phyloP scores from a whole-genome alignment of 441 rosid species.

The Hura crepitans region DNA sequence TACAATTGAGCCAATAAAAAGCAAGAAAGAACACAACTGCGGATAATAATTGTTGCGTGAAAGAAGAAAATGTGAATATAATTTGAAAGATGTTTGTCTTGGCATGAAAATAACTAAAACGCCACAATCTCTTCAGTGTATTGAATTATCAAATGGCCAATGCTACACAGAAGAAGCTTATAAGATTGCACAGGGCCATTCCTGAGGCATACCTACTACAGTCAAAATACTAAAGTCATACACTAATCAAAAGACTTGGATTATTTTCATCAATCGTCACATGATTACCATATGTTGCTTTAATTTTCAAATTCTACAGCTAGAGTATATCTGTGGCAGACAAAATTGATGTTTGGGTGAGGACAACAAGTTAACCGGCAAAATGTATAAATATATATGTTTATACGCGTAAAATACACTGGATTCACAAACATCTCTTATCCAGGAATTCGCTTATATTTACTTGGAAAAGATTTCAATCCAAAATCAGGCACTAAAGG shows the following conservation, averaged over 20 bases:
- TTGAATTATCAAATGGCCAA: constrained; percentile 1
- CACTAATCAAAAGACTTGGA: neutral
- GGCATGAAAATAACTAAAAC: constrained; percentile 6
- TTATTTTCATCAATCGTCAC: neutral
- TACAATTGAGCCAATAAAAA: neutral
- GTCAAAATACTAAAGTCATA: neutral
- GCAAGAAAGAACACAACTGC: neutral
- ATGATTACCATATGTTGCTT: constrained; percentile 12
- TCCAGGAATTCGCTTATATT: constrained; percentile 3
- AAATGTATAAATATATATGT: neutral
- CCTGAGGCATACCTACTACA: neutral
- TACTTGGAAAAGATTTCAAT: constrained; percentile 7
- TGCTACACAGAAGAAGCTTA: neutral
- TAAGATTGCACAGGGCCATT: constrained; percentile 2
- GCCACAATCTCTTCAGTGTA: neutral
- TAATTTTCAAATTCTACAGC: constrained; percentile 20
- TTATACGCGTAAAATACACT: neutral
- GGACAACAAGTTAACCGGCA: constrained; percentile 15
- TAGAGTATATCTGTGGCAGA: constrained; percentile 19
- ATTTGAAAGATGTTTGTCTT: neutral
- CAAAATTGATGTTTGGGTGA: constrained; percentile 16
- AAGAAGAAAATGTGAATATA: neutral
- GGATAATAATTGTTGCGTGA: neutral
- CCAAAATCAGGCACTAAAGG: constrained; percentile 6
- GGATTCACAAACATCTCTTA: constrained; percentile 1